These are phyloP conservation scores for Dipodascopsis tothii DNA, from an alignment of 805 yeast genomes.

Conservation along the genomic window DNA sequence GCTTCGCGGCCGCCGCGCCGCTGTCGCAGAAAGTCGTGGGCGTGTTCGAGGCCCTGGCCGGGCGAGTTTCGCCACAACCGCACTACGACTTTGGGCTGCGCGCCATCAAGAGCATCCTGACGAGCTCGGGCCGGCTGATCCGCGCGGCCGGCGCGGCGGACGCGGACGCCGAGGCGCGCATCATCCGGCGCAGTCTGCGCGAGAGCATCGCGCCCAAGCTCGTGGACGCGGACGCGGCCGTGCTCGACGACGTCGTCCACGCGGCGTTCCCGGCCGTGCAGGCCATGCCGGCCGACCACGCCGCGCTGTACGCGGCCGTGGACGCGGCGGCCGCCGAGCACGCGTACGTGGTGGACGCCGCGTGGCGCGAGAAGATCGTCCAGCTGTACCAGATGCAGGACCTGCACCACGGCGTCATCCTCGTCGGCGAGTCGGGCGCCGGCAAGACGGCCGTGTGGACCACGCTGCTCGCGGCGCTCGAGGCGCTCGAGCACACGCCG, in stretches of 20 bases:
- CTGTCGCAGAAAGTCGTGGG: slow-evolving; percentile 47
- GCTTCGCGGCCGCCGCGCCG: slow-evolving; percentile 45
- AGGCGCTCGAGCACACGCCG: slow-evolving; percentile 33
- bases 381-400: slow-evolving; percentile 58
- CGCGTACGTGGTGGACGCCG: slow-evolving; percentile 33
- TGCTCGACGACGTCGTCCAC: slow-evolving; percentile 32
- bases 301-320: slow-evolving; percentile 25
- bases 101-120: slow-evolving; percentile 61
- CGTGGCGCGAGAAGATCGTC: slow-evolving; percentile 47
- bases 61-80: slow-evolving; percentile 42
- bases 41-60: slow-evolving; percentile 44
- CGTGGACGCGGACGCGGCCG: slow-evolving; percentile 42
- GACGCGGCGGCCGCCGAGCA: slow-evolving; percentile 27
- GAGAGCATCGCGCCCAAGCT: slow-evolving; percentile 66
- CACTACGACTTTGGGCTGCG: slow-evolving; percentile 92
- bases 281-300: slow-evolving; percentile 25
- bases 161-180: slow-evolving; percentile 5
- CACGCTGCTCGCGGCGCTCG: slow-evolving; percentile 42
- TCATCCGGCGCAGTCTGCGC: slow-evolving; percentile 47
- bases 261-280: slow-evolving; percentile 19
- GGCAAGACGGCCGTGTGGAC: slow-evolving; percentile 62
- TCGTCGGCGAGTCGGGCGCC: slow-evolving; percentile 67
- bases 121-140: slow-evolving; percentile 47
- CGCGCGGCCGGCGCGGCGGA: slow-evolving; percentile 23
- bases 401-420: slow-evolving; percentile 69